phyloP scores from a whole-genome alignment of 768 basidiomycete species.

The Russula sp. region DNA sequence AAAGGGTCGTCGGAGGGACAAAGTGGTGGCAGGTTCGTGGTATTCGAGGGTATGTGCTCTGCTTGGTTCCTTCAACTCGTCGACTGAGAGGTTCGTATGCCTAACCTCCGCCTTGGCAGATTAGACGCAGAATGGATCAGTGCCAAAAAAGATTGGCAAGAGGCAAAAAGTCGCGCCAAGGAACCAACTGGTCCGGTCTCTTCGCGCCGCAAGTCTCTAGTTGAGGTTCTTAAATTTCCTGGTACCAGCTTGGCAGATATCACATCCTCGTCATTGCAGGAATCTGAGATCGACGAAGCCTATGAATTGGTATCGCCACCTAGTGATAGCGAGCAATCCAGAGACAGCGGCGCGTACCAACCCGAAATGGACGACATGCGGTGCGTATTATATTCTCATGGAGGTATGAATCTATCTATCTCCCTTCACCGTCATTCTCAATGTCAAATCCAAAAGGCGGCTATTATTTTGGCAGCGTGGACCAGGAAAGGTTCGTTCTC shows the following conservation, averaged over 20 bases:
- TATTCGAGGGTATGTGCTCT: slow-evolving; percentile 53
- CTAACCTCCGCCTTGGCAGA: slow-evolving; percentile 33
- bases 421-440: slow-evolving; percentile 10
- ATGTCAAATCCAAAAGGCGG: slow-evolving; percentile 46
- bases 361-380: slow-evolving; percentile 76
- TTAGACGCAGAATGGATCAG: slow-evolving; percentile 86
- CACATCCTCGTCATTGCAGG: background rate
- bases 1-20: slow-evolving; percentile 72
- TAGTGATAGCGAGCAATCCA: slow-evolving; percentile 22
- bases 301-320: slow-evolving; percentile 21
- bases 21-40: slow-evolving; percentile 99
- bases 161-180: slow-evolving; percentile 52
- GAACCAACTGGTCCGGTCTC: background rate
- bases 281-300: slow-evolving; percentile 12
- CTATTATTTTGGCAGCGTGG: slow-evolving; percentile 79
- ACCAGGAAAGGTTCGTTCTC: slow-evolving; percentile 54
- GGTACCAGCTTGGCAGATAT: background rate
- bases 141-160: slow-evolving; percentile 75
- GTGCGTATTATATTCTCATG: slow-evolving; percentile 77
- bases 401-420: slow-evolving; percentile 39
- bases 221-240: background rate
- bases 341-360: slow-evolving; percentile 37
- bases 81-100: background rate
- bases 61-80: background rate
- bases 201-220: background rate